These are phyloP conservation scores for Mycocentrospora acerina DNA, from an alignment of 2,329 filamentous ascomycete genomes.

Conservation along the genomic window DNA sequence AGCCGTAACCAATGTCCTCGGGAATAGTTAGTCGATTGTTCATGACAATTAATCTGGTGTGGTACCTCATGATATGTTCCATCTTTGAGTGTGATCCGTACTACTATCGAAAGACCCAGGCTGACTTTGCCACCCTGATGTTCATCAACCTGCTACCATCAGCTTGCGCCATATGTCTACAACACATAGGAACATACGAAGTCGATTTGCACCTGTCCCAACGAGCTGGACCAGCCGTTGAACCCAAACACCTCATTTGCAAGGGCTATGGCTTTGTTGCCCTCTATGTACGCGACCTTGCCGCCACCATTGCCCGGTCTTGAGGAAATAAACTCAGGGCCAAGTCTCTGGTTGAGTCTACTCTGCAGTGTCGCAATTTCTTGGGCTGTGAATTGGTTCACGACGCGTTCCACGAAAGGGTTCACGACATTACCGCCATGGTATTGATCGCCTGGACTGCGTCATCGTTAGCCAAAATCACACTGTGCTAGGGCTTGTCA, in stretches of 20 bases:
- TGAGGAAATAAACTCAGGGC: slow-evolving; percentile 92
- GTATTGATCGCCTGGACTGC: slow-evolving; percentile 43
- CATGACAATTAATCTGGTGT: neutral
- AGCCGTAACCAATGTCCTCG: slow-evolving; percentile 88
- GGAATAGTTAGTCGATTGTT: neutral
- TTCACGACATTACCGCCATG: slow-evolving; percentile 55
- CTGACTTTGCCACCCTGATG: slow-evolving; percentile 76
- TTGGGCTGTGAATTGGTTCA: slow-evolving; percentile 82
- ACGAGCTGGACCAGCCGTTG: slow-evolving; percentile 96
- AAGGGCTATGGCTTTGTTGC: slow-evolving; percentile 92
- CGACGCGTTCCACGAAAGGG: slow-evolving; percentile 77
- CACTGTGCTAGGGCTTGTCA: no score
- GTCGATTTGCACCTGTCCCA: slow-evolving; percentile 91
- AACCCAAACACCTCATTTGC: slow-evolving; percentile 96
- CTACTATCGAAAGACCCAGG: slow-evolving; percentile 84
- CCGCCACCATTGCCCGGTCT: slow-evolving; percentile 79
- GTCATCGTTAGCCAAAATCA: slow-evolving; percentile 14
- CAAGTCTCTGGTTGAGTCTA: slow-evolving; percentile 87
- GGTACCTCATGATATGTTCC: slow-evolving; percentile 86
- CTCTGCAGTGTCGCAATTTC: slow-evolving; percentile 87
- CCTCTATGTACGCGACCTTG: slow-evolving; percentile 91
- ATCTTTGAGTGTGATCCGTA: slow-evolving; percentile 86
- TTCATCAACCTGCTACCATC: slow-evolving; percentile 67
- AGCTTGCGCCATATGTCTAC: slow-evolving; percentile 5
- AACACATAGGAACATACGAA: slow-evolving; percentile 58